Evolutionary conservation across 2,329 filamentous ascomycete genomes (phyloP).

Genomic region (Cladobotryum mycophilum): DNA sequence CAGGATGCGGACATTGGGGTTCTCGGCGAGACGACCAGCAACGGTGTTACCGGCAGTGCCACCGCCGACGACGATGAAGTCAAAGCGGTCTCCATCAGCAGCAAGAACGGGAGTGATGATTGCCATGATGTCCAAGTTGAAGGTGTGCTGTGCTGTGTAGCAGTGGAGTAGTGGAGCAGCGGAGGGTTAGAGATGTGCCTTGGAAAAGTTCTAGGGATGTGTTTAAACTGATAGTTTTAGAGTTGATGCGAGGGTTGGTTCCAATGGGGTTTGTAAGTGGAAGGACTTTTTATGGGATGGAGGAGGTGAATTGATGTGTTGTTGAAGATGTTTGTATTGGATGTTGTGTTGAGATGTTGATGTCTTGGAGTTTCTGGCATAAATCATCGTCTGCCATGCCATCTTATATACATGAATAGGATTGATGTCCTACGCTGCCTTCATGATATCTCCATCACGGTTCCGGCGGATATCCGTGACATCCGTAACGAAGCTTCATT

Average conservation of each 20-base stretch:
- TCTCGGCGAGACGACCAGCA: conserved; percentile 30
- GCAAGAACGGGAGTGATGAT: background rate
- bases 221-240: background rate
- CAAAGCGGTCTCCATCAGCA: conserved; percentile 15
- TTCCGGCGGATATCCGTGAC: too few species aligned
- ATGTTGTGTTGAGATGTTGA: too few species aligned
- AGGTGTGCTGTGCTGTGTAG: conserved; percentile 25
- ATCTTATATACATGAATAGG: too few species aligned
- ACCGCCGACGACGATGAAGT: conserved; percentile 29
- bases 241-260: conserved; percentile 1
- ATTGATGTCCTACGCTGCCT: too few species aligned
- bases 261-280: too few species aligned
- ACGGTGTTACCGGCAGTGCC: conserved; percentile 32
- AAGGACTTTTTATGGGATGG: too few species aligned
- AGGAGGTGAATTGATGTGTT: too few species aligned
- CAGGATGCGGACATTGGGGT: conserved; percentile 34
- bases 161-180: conserved; percentile 21
- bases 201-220: background rate
- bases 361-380: too few species aligned
- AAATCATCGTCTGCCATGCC: too few species aligned
- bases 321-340: too few species aligned
- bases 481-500: too few species aligned
- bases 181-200: background rate
- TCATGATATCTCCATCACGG: too few species aligned
- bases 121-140: conserved; percentile 10